Evolutionary conservation across 306 rosid genomes (phyloP).

Genomic region (Psophocarpus tetragonolobus): DNA sequence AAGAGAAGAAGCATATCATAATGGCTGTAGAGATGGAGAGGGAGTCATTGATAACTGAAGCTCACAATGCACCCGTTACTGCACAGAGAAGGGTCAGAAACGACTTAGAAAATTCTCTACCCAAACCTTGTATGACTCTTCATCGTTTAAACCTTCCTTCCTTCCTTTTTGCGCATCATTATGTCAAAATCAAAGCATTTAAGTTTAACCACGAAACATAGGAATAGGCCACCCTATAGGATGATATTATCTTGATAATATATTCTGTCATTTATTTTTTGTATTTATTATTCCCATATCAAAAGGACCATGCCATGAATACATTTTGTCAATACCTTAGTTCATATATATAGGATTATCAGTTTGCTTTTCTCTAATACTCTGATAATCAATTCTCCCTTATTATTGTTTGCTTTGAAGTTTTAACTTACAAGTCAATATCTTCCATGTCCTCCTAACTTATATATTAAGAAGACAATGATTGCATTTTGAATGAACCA

Average conservation of each 20-base stretch:
- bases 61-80: slow-evolving; percentile 62
- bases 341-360: neutral
- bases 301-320: neutral
- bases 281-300: neutral
- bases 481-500: neutral
- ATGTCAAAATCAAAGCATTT: neutral
- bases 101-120: slow-evolving; percentile 70
- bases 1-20: neutral
- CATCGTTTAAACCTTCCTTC: neutral
- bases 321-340: neutral
- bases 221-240: neutral
- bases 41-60: slow-evolving; percentile 64
- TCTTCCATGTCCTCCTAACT: neutral
- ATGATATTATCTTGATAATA: neutral
- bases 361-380: neutral
- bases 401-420: neutral
- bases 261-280: neutral
- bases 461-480: neutral
- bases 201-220: neutral
- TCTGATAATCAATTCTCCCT: neutral
- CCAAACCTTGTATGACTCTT: slow-evolving; percentile 69
- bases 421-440: neutral
- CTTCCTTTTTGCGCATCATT: neutral
- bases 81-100: slow-evolving; percentile 59
- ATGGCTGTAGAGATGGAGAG: slow-evolving; percentile 53